Base-by-base conservation (phyloP, 805 yeast genomes). In the Candida ortonii region DNA sequence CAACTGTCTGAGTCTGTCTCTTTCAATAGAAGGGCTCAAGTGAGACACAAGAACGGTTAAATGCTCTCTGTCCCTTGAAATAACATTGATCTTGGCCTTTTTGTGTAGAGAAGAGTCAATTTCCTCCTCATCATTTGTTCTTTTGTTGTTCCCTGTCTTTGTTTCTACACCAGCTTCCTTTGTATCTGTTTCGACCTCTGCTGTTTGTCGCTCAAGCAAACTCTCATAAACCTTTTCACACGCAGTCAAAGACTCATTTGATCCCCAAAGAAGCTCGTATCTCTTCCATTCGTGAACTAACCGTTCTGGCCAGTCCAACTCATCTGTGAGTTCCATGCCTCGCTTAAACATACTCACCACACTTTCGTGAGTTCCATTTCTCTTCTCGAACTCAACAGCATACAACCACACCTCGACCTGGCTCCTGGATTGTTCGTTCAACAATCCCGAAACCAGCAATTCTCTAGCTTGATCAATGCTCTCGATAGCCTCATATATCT, bases 1-100 rank as follows among this genome's bases (percentile, higher is more conserved):
- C 33, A 73, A 68, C 1, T 50, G 46, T 2, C 44, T 34, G 1
- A 83, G 31, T 3, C 65, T 63, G 2, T 46, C 38, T 32, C 73
- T 73, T 7, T 66, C 60, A 2, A 59, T 52, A 6, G 57, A 51
- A 1, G 38, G 22, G 0, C 81, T 72, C 3, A 84, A 45, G 24
- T 73, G 67, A 1, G 59, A 52, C 0, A 82, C 77, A n/a, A 76
- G 57, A 0, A 84, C 70, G 0, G 84, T 67, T 11, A 67, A 62
- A 16, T 70, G 60, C 55, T 85, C 94, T 49, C 94, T 57, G 35
- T 76, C 73, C 45, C 85, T 62, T 11, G 23, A 4, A 4, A 4
- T 11, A 7, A 30, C 32, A 12, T 31, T 36, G 16, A 25, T 22
- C 20, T 36, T 42, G 28, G 28, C 17, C 16, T 33, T 28, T 24